Base-by-base conservation (phyloP, 2,329 filamentous ascomycete species). In the Whalleya microplaca region DNA sequence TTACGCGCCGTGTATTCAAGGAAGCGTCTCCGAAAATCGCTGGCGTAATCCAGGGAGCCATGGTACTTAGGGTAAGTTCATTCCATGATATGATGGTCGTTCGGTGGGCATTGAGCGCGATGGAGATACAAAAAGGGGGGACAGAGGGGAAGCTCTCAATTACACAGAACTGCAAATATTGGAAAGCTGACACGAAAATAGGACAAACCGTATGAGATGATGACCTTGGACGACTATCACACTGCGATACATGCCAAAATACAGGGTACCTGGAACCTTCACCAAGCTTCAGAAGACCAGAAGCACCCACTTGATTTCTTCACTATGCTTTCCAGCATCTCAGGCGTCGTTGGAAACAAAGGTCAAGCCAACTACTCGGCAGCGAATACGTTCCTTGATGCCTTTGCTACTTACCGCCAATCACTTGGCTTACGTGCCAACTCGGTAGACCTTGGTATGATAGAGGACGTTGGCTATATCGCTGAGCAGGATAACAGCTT, bases 311-410 rank as follows among this genome's bases (percentile, higher is more conserved):
- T 75, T 1, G 72, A 76, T 49, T 77, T 79, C 59, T 78, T 78
- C 62, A 66, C 69, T 2, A 55, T 74, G 44, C 58, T 72, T 1
- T 73, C 71, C 0, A 73, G 70, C 48, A 68, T 72, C 20, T 72
- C 71, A 0, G 71, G 72, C 23, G 60, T 74, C 7, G 50, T 74
- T 2, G 75, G 74, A 5, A 69, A 69, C 42, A 66, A 68, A n/a
- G 70, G 69, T 1, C 76, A 79, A 50, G 66, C 72, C 23, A 77
- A 76, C 52, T 80, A 80, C 51, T 67, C 71, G 1, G 73, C 76
- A 0, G 76, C 66, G 9, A 79, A 78, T 55, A 59, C 70, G 3
- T 79, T 75, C 67, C 65, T 77, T 20, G 74, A 78, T 48, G 69
- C 72, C 2, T 73, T 79, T 37, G 72, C 72, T 3, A 56, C 58